Conservation (phyloP, 169 alveolate genomes). For the Theileria annulata region DNA sequence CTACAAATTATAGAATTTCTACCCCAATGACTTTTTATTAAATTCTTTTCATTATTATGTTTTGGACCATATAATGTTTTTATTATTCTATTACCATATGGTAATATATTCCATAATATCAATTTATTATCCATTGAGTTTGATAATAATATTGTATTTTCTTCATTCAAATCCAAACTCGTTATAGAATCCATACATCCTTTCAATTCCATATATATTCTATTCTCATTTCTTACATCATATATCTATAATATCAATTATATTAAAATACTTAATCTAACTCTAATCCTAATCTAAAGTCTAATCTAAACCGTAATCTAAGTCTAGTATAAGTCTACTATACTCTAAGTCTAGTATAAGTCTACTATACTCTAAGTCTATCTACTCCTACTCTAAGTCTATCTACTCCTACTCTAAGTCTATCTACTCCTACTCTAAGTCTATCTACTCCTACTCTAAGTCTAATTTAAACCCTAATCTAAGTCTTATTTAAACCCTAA, state of each 20-base stretch:
- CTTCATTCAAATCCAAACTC: constrained; percentile 74
- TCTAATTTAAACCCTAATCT: too few species aligned
- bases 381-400: too few species aligned
- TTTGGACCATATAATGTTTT: constrained; percentile 69
- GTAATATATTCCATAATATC: constrained; percentile 82
- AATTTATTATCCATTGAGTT: constrained; percentile 79
- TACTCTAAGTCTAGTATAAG: too few species aligned
- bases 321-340: too few species aligned
- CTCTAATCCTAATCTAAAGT: neutral
- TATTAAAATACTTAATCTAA: neutral
- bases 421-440: too few species aligned
- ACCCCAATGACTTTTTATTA: constrained; percentile 77
- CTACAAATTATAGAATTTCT: constrained; percentile 65
- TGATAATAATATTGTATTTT: constrained; percentile 70
- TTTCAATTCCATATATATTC: constrained; percentile 47
- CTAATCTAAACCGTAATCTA: neutral
- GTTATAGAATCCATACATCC: constrained; percentile 82
- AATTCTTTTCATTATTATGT: constrained; percentile 80
- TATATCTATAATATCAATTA: constrained; percentile 48
- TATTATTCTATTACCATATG: constrained; percentile 52
- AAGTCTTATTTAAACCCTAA: too few species aligned
- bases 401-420: too few species aligned
- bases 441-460: too few species aligned
- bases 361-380: too few species aligned
- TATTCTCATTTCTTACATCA: constrained; percentile 63